These are phyloP conservation scores for Aspergillus nomiae DNA, from an alignment of 2,329 filamentous ascomycete species.

Conservation along the genomic window DNA sequence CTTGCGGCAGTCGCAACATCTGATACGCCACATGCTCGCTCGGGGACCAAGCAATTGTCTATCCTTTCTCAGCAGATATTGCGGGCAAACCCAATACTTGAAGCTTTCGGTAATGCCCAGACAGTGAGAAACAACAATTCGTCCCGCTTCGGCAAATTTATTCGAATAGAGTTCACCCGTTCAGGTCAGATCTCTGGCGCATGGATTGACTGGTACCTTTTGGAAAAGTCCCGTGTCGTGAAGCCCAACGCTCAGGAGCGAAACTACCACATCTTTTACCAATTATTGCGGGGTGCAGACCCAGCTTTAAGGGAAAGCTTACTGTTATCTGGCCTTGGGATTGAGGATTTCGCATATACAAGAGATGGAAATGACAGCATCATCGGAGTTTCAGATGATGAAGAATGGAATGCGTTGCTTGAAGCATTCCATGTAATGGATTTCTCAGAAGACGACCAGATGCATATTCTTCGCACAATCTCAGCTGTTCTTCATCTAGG, in stretches of 20 bases:
- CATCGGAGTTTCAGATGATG: constrained; percentile 80
- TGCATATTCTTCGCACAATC: constrained; percentile 79
- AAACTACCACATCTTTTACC: constrained; percentile 98
- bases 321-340: constrained; percentile 70
- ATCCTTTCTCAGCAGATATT: constrained; percentile 96
- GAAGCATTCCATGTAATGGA: constrained; percentile 96
- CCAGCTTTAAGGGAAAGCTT: constrained; percentile 72
- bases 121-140: constrained; percentile 98
- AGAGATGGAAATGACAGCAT: constrained; percentile 90
- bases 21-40: constrained; percentile 66
- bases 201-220: constrained; percentile 96
- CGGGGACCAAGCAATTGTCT: constrained; percentile 68
- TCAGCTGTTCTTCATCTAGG: constrained; percentile 91
- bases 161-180: constrained; percentile 90
- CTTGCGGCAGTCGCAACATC: constrained; percentile 89
- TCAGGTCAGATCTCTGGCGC: constrained; percentile 90
- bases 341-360: constrained; percentile 90
- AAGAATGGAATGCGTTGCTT: constrained; percentile 86
- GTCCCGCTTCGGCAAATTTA: constrained; percentile 97
- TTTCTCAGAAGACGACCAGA: constrained; percentile 82
- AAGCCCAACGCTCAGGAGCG: constrained; percentile 83
- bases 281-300: constrained; percentile 84
- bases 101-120: constrained; percentile 97
- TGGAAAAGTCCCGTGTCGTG: constrained; percentile 98
- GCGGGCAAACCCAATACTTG: constrained; percentile 92